phyloP scores from a whole-genome alignment of 345 rosid species.

The Populus pruinosa region DNA sequence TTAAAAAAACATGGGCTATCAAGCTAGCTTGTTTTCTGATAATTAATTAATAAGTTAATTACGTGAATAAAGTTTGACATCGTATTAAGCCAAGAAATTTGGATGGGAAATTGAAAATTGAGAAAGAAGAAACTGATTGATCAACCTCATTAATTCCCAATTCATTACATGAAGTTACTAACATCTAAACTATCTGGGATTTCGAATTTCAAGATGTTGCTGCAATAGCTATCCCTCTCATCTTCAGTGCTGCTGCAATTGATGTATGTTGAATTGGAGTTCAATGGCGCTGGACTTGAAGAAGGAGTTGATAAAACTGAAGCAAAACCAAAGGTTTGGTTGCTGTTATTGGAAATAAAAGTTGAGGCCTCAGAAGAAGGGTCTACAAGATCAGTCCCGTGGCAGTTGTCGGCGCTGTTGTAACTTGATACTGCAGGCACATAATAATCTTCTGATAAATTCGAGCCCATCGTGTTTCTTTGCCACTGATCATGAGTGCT shows the following conservation, averaged over 20 bases:
- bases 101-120: background rate
- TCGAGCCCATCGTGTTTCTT: constrained; percentile 16
- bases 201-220: constrained; percentile 56
- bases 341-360: constrained; percentile 27
- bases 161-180: constrained; percentile 40
- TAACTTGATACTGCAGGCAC: background rate
- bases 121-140: background rate
- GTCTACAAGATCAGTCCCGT: constrained; percentile 23
- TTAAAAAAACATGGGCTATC: too few relatives aligned
- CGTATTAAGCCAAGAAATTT: background rate
- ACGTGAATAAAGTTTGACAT: too few relatives aligned
- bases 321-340: constrained; percentile 39
- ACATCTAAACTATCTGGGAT: constrained; percentile 56
- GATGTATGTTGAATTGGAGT: constrained; percentile 55
- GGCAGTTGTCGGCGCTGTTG: background rate
- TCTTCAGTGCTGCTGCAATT: constrained; percentile 55
- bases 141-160: constrained; percentile 3
- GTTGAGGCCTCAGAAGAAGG: constrained; percentile 36
- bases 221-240: constrained; percentile 74
- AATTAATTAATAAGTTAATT: background rate
- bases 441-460: constrained; percentile 33
- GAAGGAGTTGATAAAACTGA: constrained; percentile 63
- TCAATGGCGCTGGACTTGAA: constrained; percentile 59
- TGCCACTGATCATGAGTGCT: constrained; percentile 4
- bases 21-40: constrained; percentile 11